Evolutionary conservation across 1,284 basidiomycete species (phyloP).

Genomic region (Ceratorhiza oryzae-sativae): DNA sequence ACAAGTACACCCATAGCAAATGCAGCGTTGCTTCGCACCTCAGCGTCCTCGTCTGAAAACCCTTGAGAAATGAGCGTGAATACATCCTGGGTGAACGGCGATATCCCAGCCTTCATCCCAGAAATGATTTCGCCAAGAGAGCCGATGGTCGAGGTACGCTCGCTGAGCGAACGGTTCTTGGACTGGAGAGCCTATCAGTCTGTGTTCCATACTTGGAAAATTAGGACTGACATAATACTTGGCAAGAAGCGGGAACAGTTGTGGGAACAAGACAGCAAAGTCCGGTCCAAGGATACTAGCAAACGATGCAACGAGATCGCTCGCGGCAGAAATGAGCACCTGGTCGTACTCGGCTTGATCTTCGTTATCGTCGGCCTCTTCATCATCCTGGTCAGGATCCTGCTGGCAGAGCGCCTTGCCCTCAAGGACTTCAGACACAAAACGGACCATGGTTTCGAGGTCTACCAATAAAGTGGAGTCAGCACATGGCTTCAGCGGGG

Average conservation of each 20-base stretch:
- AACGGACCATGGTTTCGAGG: slow-evolving; percentile 79
- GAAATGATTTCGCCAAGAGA: slow-evolving; percentile 95
- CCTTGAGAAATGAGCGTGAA: slow-evolving; percentile 75
- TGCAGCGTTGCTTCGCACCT: slow-evolving; percentile 95
- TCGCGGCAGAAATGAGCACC: slow-evolving; percentile 91
- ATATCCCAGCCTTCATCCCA: slow-evolving; percentile 88
- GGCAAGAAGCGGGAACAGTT: slow-evolving; percentile 88
- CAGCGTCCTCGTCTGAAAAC: slow-evolving; percentile 83
- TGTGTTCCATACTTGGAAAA: neutral
- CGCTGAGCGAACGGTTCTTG: slow-evolving; percentile 85
- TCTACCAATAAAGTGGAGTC: slow-evolving; percentile 57
- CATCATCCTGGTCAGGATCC: slow-evolving; percentile 93
- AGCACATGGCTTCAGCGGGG: neutral
- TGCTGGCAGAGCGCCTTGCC: slow-evolving; percentile 95
- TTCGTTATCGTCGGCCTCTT: slow-evolving; percentile 74
- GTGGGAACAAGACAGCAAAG: slow-evolving; percentile 84
- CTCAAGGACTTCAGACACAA: slow-evolving; percentile 84
- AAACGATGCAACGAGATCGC: slow-evolving; percentile 92
- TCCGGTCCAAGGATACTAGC: slow-evolving; percentile 85
- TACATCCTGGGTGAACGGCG: slow-evolving; percentile 75
- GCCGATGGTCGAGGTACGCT: slow-evolving; percentile 93
- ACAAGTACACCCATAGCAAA: slow-evolving; percentile 94
- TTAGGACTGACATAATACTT: slow-evolving; percentile 84
- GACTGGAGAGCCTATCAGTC: slow-evolving; percentile 57
- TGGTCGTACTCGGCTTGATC: slow-evolving; percentile 96